phyloP scores from a whole-genome alignment of 2,329 filamentous ascomycete genomes.

The Coniosporium tulheliwenetii region DNA sequence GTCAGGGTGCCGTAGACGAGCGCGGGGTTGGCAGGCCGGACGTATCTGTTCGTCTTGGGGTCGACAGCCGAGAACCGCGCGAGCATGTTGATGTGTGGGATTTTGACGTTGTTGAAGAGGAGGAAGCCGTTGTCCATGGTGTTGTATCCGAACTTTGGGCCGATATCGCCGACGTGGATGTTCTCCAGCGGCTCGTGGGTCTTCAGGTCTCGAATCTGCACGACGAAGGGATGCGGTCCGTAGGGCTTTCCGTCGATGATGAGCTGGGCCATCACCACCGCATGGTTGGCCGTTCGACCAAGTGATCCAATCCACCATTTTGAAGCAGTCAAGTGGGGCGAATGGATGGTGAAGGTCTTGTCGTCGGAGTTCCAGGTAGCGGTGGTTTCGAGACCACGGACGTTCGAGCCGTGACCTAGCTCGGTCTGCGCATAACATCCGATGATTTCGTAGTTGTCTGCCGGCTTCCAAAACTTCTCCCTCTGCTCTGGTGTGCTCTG shows the following conservation, averaged over 20 bases:
- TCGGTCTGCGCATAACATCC: conserved; percentile 74
- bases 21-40: conserved; percentile 48
- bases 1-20: conserved; percentile 64
- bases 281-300: conserved; percentile 60
- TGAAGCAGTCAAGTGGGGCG: conserved; percentile 55
- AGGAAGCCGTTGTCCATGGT: conserved; percentile 75
- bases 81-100: conserved; percentile 61
- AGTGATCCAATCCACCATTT: conserved; percentile 81
- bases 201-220: conserved; percentile 55
- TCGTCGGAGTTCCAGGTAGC: conserved; percentile 59
- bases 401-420: conserved; percentile 64
- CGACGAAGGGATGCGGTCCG: conserved; percentile 65
- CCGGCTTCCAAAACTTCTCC: conserved; percentile 53
- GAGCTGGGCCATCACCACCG: conserved; percentile 66
- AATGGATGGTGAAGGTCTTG: conserved; percentile 62
- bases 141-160: conserved; percentile 53
- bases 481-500: conserved; percentile 62
- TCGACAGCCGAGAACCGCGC: conserved; percentile 56
- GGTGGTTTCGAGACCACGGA: conserved; percentile 55
- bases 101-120: conserved; percentile 60
- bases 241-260: conserved; percentile 51
- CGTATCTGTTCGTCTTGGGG: conserved; percentile 50
- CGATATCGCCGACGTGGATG: conserved; percentile 64
- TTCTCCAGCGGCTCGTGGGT: conserved; percentile 55
- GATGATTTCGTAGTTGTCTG: conserved; percentile 54